Evolutionary conservation across 768 basidiomycete species (phyloP).

Genomic region (Lenzites betulinus): DNA sequence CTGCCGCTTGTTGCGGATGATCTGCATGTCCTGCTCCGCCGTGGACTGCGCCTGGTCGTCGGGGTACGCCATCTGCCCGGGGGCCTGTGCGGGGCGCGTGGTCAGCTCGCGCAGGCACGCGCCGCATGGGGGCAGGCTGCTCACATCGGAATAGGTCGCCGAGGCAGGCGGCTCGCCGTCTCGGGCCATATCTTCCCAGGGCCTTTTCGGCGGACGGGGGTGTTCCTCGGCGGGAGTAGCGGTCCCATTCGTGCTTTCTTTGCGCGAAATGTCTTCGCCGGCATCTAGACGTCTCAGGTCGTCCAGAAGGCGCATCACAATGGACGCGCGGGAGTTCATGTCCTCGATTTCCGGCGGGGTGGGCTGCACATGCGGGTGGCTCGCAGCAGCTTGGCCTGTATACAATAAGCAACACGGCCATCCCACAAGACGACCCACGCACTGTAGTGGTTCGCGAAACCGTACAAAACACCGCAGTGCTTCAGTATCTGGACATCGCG

Average conservation of each 20-base stretch:
- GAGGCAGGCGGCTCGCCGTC: conserved; percentile 38
- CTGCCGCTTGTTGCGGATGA: conserved; percentile 81
- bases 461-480: conserved; percentile 61
- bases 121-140: neutral
- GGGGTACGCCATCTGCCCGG: conserved; percentile 16
- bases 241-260: conserved; percentile 13
- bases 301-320: conserved; percentile 71
- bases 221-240: conserved; percentile 45
- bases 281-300: conserved; percentile 47
- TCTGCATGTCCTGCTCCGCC: conserved; percentile 84
- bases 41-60: conserved; percentile 50
- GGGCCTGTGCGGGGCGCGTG: conserved; percentile 7
- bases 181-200: conserved; percentile 74
- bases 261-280: conserved; percentile 27
- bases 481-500: conserved; percentile 49
- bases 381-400: conserved; percentile 42
- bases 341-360: conserved; percentile 58
- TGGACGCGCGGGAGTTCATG: conserved; percentile 66
- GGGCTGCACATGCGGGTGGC: conserved; percentile 53
- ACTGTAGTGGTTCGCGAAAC: conserved; percentile 74
- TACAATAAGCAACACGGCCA: neutral
- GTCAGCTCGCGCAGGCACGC: conserved; percentile 4
- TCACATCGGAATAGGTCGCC: conserved; percentile 14
- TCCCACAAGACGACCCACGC: conserved; percentile 24
- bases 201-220: conserved; percentile 66